Evolutionary conservation across 1,284 basidiomycete species (phyloP), one percentile per base, ranked within the genome.

Genomic region (Apiotrichum mycotoxinovorans): DNA sequence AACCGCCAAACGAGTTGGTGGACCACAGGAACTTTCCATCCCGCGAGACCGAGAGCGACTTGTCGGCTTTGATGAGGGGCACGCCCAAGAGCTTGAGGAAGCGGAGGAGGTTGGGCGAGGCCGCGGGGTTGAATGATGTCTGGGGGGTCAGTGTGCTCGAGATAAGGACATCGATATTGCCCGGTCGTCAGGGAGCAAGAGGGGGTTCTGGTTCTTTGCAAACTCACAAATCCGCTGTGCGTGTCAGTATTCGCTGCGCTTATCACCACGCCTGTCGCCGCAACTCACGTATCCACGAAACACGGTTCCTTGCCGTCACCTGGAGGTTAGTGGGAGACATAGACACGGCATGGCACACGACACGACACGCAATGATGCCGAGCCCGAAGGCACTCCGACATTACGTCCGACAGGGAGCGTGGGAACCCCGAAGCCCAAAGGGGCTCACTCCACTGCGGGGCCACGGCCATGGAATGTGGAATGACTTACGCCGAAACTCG

Each of bases 51-150:
- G 83, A 83, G 72, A 92, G 91, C 0, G 87, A 86, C 87, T 90
- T 91, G 63, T 86, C 83, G 0, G 87, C 88, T 5, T 81, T 80
- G 23, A 84, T 81, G 17, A 62, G 56, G 2, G 77, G 76, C 30
- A 89, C 80, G 4, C 79, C 70, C 66, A 84, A 79, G 30, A 79
- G 70, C n/a, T 79, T 72, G 46, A 90, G 79, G 71, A 90, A 89
- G 34, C 83, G 82, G 41, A 88, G 79, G 66, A 91, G 89, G 74
- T 91, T 91, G 14, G 89, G 90, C 66, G 90, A 90, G 0, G 87
- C 89, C 41, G 80, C 80, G 0, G 86, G 84, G 69, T 91, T 90
- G 75, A 87, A 84, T 17, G 89, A 88, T 64, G 88, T 85, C 85
- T 87, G 63, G n/a, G 5, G 23, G 20, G 42, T 49, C 5, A 49